Evolutionary conservation across 2,329 filamentous ascomycete genomes (phyloP).

Genomic region (Colletotrichum zoysiae): DNA sequence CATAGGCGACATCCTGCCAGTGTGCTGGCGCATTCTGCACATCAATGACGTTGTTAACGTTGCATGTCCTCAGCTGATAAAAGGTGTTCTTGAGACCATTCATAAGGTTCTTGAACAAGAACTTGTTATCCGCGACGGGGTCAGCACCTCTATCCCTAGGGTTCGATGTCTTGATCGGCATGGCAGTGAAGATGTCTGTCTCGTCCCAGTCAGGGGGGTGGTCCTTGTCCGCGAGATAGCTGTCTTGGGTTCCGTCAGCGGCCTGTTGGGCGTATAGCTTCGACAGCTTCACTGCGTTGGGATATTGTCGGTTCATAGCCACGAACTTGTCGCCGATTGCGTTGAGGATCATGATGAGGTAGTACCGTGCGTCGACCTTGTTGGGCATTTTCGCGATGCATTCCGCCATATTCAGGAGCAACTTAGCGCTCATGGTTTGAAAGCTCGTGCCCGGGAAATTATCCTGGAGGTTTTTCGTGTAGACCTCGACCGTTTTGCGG

Average conservation of each 20-base stretch:
- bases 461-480: slow-evolving; percentile 95
- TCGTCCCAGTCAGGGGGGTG: slow-evolving; percentile 94
- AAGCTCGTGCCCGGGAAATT: slow-evolving; percentile 98
- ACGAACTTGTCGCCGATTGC: slow-evolving; percentile 99
- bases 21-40: slow-evolving; percentile 83
- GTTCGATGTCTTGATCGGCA: slow-evolving; percentile 95
- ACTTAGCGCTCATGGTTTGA: slow-evolving; percentile 98
- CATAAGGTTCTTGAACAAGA: slow-evolving; percentile 95
- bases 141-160: slow-evolving; percentile 89
- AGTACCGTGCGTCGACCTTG: slow-evolving; percentile 94
- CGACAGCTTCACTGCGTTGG: slow-evolving; percentile 94
- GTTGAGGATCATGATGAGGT: slow-evolving; percentile 96
- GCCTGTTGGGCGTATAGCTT: slow-evolving; percentile 80
- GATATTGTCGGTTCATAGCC: slow-evolving; percentile 96
- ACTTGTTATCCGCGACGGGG: slow-evolving; percentile 96
- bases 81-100: slow-evolving; percentile 97
- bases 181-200: slow-evolving; percentile 95
- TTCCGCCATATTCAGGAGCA: slow-evolving; percentile 97
- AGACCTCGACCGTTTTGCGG: slow-evolving; percentile 94
- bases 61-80: slow-evolving; percentile 92
- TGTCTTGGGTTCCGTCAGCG: slow-evolving; percentile 73
- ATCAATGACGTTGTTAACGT: slow-evolving; percentile 78
- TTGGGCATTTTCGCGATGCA: slow-evolving; percentile 95
- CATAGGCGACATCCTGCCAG: slow-evolving; percentile 95
- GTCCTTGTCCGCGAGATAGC: slow-evolving; percentile 86